Evolutionary conservation across 2,329 filamentous ascomycete species (phyloP), one percentile per base, ranked within the genome.

Genomic region (Phialophora chinensis): DNA sequence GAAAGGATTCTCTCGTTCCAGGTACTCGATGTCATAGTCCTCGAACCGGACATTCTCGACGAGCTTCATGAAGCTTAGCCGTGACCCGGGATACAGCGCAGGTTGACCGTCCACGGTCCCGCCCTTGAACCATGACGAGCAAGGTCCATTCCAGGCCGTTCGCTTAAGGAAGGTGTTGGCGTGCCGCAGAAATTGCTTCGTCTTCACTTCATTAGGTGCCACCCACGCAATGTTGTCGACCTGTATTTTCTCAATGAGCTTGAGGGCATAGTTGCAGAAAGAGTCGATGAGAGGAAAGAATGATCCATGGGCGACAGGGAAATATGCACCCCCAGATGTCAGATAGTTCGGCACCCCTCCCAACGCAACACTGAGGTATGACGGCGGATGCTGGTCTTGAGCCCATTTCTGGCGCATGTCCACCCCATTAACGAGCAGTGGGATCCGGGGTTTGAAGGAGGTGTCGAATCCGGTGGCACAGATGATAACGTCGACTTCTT

Each of bases 31-130:
- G 12, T 56, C 50, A 14, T n/a, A 66, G n/a, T 66, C 63, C 29
- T 66, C 63, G 23, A 14, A 59, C 6, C 62, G 53, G n/a, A 76
- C 75, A 61, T 69, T 56, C 67, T 63, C 78, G 80, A 67, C 75
- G 72, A 63, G 80, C 61, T 29, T 78, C 65, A 29, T 66, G 72
- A 47, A 74, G 70, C 67, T 80, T 62, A 68, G 79, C 63, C 67
- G 79, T 74, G 62, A 80, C 1, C 78, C 79, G 0, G 79, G 78
- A 62, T 74, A 81, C 23, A 80, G 75, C 6, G 74, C 75, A 25
- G 76, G 75, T 64, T 78, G 76, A 12, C 68, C 66, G 44, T 68
- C 68, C 5, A 38, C 25, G 1, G 23, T 63, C 6, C 55, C 47
- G 6, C 55, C 53, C 23, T 67, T 67, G n/a, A 20, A 60, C 57